These are phyloP conservation scores for Colletotrichum noveboracense DNA, from an alignment of 2,329 filamentous ascomycete species.

Conservation along the genomic window DNA sequence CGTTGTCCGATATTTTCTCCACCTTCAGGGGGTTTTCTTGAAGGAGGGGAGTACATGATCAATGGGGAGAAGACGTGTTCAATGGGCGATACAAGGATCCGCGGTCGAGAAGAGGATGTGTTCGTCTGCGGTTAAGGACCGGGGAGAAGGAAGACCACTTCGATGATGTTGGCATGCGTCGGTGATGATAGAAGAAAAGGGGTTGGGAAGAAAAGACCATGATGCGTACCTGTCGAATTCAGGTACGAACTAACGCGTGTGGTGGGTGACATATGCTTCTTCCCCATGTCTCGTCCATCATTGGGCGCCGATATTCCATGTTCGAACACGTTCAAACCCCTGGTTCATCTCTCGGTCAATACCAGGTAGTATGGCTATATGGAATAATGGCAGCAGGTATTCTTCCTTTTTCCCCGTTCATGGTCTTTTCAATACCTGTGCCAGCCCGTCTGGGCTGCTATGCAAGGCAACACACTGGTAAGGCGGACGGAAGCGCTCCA, in stretches of 20 bases:
- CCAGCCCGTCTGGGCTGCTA: not conserved
- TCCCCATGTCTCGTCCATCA: not conserved
- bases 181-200: not conserved
- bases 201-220: not conserved
- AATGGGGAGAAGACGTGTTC: not conserved
- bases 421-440: not conserved
- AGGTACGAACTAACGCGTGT: not conserved
- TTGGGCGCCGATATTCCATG: not conserved
- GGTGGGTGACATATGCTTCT: not conserved
- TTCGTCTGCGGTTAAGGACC: not conserved
- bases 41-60: not conserved
- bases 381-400: not conserved
- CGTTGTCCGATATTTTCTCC: slow-evolving; percentile 1
- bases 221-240: not conserved
- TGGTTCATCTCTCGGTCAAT: not conserved
- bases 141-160: not conserved
- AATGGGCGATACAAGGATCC: not conserved
- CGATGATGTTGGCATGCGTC: not conserved
- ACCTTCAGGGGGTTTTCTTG: not conserved
- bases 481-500: slow-evolving; percentile 9
- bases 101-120: not conserved
- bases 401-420: not conserved
- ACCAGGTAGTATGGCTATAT: not conserved
- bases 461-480: not conserved
- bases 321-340: not conserved